These are phyloP conservation scores for Harringtonia aguacate DNA, from an alignment of 2,329 filamentous ascomycete genomes.

Conservation along the genomic window DNA sequence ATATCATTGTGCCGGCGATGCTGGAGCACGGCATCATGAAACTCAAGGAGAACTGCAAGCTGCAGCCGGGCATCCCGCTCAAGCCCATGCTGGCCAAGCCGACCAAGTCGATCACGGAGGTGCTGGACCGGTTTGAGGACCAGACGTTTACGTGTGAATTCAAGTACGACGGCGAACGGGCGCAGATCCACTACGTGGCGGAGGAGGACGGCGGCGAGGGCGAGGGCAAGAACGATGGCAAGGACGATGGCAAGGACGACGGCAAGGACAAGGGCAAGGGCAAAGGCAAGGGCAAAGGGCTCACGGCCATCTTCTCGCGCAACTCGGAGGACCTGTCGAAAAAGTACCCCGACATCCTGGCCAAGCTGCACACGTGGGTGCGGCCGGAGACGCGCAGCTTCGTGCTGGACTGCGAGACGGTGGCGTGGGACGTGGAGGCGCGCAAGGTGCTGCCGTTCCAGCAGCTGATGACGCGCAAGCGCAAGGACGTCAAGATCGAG, in stretches of 20 bases:
- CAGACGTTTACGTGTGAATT: conserved; percentile 97
- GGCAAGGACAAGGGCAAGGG: too few species aligned
- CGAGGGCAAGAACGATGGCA: too few species aligned
- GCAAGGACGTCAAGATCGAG: conserved; percentile 91
- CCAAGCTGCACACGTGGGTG: conserved; percentile 80
- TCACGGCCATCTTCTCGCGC: conserved; percentile 89
- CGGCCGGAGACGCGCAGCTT: conserved; percentile 87
- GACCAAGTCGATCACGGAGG: conserved; percentile 95
- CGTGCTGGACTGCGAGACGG: conserved; percentile 96
- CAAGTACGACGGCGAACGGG: conserved; percentile 96
- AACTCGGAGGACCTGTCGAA: conserved; percentile 96
- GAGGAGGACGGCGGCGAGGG: conserved; percentile 57
- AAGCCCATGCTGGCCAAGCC: conserved; percentile 99
- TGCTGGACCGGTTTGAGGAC: conserved; percentile 89
- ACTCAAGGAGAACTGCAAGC: conserved; percentile 73
- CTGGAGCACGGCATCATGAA: conserved; percentile 77
- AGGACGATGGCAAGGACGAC: too few species aligned
- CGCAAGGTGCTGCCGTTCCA: conserved; percentile 97
- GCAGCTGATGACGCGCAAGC: conserved; percentile 94
- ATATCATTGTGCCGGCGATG: conserved; percentile 86
- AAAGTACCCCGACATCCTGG: conserved; percentile 93
- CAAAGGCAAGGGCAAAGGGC: conserved; percentile 41
- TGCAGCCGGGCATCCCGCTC: conserved; percentile 85
- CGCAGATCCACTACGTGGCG: conserved; percentile 96
- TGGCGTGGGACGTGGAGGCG: conserved; percentile 88